Evolutionary conservation across 176 grass and related monocot genomes (phyloP).

Genomic region (Oryza glumipatula): DNA sequence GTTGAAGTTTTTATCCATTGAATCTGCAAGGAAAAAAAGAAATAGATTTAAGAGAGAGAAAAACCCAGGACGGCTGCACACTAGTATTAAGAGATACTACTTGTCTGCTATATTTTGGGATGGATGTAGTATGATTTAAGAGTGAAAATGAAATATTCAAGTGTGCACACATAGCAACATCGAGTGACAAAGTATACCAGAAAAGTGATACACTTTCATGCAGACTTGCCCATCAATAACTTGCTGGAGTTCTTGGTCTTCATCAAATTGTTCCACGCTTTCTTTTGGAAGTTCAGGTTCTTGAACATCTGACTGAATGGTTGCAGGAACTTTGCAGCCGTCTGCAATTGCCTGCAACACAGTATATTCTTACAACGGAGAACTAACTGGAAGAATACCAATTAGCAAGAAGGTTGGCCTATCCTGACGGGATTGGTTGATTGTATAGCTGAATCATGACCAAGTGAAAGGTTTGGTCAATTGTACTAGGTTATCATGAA

Average conservation of each 20-base stretch:
- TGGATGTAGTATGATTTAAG: not conserved
- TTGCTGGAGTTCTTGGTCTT: constrained; percentile 85
- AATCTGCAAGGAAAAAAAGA: constrained; percentile 49
- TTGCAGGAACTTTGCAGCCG: constrained; percentile 70
- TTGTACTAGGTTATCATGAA: not conserved
- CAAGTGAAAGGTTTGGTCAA: not conserved
- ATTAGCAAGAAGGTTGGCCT: constrained; percentile 12
- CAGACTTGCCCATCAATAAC: constrained; percentile 89
- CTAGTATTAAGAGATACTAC: not conserved
- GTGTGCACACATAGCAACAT: constrained; percentile 21
- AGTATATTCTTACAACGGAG: constrained; percentile 16
- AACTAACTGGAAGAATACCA: not conserved
- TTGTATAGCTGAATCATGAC: not conserved
- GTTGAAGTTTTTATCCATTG: constrained; percentile 43
- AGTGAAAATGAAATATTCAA: constrained; percentile 21
- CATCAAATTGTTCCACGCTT: constrained; percentile 66
- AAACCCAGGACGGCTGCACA: not conserved
- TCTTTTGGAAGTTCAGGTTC: constrained; percentile 74
- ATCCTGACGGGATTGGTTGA: not conserved
- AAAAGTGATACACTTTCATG: constrained; percentile 85
- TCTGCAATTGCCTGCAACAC: constrained; percentile 76
- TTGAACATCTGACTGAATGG: constrained; percentile 60
- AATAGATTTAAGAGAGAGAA: constrained; percentile 24
- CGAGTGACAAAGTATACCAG: constrained; percentile 38
- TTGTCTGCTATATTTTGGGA: too few relatives aligned